Evolutionary conservation across 768 basidiomycete genomes (phyloP).

Genomic region (Lactarius indigo): DNA sequence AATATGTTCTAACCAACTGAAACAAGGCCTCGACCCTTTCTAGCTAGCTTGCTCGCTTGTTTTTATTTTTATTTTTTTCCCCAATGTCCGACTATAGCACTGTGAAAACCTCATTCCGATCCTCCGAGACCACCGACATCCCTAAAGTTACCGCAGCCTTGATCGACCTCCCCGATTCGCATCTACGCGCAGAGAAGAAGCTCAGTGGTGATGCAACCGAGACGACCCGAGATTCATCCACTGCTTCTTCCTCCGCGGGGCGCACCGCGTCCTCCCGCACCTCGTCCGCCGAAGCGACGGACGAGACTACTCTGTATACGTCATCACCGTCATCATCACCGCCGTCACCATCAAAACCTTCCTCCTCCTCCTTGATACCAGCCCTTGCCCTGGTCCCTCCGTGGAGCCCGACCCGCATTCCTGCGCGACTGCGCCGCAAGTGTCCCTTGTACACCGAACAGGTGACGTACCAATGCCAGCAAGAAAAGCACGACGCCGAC

Average conservation of each 20-base stretch:
- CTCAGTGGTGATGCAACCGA: neutral
- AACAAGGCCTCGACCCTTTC: neutral
- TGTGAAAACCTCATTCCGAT: conserved; percentile 3
- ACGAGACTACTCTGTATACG: neutral
- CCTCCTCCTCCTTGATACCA: neutral
- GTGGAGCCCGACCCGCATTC: conserved; percentile 12
- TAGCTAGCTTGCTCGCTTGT: conserved; percentile 2
- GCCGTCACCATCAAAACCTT: neutral
- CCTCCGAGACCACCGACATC: neutral
- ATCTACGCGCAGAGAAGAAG: neutral
- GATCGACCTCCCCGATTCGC: conserved; percentile 9
- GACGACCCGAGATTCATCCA: conserved; percentile 3
- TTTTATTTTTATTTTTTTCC: neutral
- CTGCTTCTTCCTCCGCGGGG: conserved; percentile 4
- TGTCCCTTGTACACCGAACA: conserved; percentile 11
- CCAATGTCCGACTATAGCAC: conserved; percentile 14
- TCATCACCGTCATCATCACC: neutral
- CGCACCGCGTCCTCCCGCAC: conserved; percentile 8
- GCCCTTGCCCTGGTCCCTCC: neutral
- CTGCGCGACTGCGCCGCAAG: conserved; percentile 20
- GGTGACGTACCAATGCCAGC: neutral
- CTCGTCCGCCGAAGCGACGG: conserved; percentile 12
- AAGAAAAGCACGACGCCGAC: neutral
- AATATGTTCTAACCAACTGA: neutral
- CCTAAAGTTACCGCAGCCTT: neutral